Evolutionary conservation across 179 eudicot species (phyloP).

Genomic region (Kewa caespitosa): DNA sequence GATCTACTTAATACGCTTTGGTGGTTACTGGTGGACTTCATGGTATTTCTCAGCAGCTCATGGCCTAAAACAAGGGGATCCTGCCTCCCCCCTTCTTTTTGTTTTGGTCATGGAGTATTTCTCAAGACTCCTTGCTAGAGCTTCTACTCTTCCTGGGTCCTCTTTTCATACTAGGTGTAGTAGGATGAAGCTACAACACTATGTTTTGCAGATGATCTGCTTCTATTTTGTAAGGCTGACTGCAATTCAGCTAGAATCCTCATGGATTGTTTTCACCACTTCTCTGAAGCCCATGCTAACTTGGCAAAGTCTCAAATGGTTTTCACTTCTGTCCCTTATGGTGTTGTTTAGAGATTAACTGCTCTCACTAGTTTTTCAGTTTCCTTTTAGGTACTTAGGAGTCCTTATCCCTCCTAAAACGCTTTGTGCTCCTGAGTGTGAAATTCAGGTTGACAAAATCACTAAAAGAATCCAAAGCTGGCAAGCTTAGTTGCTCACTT

Average conservation of each 20-base stretch:
- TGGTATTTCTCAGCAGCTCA: not conserved
- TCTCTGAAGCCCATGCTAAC: not conserved
- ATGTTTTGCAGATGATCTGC: not conserved
- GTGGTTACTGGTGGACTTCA: not conserved
- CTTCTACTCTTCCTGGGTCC: not conserved
- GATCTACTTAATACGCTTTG: not conserved
- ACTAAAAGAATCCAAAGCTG: not conserved
- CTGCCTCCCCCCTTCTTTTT: not conserved
- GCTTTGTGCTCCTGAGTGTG: not conserved
- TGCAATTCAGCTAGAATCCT: too few species aligned
- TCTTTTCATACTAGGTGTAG: not conserved
- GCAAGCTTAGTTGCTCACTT: not conserved
- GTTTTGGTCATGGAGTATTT: not conserved
- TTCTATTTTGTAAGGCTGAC: not conserved
- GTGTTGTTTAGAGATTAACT: too few species aligned
- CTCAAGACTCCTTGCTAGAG: too few species aligned
- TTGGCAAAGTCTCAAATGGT: not conserved
- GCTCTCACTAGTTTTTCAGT: not conserved
- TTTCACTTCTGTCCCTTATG: not conserved
- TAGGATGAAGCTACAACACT: not conserved
- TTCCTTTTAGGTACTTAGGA: not conserved
- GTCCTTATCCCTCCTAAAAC: not conserved
- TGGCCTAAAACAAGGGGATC: not conserved
- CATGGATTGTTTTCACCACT: not conserved
- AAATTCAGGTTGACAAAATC: not conserved